phyloP scores from a whole-genome alignment of 1,139 yeast species.

The Yamadazyma oceani region DNA sequence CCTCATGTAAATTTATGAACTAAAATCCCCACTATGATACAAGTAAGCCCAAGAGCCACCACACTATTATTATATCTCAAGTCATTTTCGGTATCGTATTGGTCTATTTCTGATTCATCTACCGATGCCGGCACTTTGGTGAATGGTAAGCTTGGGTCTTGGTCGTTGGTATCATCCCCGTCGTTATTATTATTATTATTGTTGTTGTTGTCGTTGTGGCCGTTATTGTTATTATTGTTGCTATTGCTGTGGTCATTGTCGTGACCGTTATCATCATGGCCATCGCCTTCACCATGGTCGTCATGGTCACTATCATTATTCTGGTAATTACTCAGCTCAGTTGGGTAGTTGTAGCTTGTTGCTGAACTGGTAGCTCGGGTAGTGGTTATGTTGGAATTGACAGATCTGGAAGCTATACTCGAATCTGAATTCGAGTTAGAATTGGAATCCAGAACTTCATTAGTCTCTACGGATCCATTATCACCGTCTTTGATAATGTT shows the following conservation, averaged over 20 bases:
- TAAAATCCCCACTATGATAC: conserved; percentile 9
- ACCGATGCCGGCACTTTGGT: not conserved
- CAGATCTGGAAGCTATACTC: not conserved
- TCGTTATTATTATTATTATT: not conserved
- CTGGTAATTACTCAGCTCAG: not conserved
- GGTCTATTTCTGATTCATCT: not conserved
- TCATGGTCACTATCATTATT: not conserved
- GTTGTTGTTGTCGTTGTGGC: too few species aligned
- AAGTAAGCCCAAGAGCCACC: conserved; percentile 8
- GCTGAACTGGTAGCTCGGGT: not conserved
- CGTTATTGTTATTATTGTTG: not conserved
- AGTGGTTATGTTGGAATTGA: not conserved
- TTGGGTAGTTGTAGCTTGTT: not conserved
- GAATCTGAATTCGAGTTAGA: conserved; percentile 1
- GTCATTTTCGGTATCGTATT: conserved; percentile 11
- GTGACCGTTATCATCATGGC: too few species aligned
- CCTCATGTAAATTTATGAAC: conserved; percentile 8
- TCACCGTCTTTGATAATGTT: conserved; percentile 1
- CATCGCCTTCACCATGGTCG: not conserved
- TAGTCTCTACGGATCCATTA: conserved; percentile 2
- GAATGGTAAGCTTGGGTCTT: conserved; percentile 1
- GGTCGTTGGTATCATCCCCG: not conserved
- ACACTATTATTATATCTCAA: conserved; percentile 10
- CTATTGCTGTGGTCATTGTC: not conserved
- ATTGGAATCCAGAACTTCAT: conserved; percentile 1